These are phyloP conservation scores for Paratrypanosoma confusum DNA, from an alignment of 208 protist species.

Conservation along the genomic window DNA sequence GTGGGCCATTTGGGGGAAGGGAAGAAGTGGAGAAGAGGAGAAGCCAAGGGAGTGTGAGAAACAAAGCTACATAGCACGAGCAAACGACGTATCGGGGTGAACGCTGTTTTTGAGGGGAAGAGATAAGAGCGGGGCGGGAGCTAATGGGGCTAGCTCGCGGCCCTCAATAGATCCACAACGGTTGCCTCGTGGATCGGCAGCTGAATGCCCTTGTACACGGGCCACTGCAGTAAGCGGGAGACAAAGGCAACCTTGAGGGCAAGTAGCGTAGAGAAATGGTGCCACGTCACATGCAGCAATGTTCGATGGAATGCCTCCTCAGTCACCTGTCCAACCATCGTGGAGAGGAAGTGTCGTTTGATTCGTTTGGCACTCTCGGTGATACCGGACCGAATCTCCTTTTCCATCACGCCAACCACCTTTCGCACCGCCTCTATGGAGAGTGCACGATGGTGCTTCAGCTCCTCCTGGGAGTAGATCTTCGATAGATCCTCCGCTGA, in stretches of 20 bases:
- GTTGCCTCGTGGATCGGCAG: constrained; percentile 24
- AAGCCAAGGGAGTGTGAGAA: too few relatives aligned
- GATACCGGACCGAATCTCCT: constrained; percentile 65
- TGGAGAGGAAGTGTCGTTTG: constrained; percentile 73
- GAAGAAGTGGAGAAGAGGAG: too few relatives aligned
- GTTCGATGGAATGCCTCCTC: constrained; percentile 72
- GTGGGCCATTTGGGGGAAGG: too few relatives aligned
- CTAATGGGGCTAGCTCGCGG: too few relatives aligned
- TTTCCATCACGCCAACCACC: constrained; percentile 40
- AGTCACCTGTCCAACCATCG: constrained; percentile 30
- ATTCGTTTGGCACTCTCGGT: constrained; percentile 45
- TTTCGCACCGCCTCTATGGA: constrained; percentile 48
- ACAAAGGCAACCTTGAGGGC: constrained; percentile 71
- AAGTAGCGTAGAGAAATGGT: constrained; percentile 55
- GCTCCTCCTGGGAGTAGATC: constrained; percentile 70
- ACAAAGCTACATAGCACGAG: too few relatives aligned
- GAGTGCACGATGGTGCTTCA: constrained; percentile 68
- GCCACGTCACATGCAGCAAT: constrained; percentile 74
- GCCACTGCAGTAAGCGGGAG: constrained; percentile 31
- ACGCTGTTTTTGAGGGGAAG: too few relatives aligned
- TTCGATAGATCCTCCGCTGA: constrained; percentile 68
- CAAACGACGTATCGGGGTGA: too few relatives aligned
- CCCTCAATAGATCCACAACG: constrained; percentile 28
- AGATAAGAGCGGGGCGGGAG: too few relatives aligned
- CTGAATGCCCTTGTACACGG: constrained; percentile 37